Base-by-base conservation (phyloP, 139 green algal genomes). In the Dunaliella primolecta region DNA sequence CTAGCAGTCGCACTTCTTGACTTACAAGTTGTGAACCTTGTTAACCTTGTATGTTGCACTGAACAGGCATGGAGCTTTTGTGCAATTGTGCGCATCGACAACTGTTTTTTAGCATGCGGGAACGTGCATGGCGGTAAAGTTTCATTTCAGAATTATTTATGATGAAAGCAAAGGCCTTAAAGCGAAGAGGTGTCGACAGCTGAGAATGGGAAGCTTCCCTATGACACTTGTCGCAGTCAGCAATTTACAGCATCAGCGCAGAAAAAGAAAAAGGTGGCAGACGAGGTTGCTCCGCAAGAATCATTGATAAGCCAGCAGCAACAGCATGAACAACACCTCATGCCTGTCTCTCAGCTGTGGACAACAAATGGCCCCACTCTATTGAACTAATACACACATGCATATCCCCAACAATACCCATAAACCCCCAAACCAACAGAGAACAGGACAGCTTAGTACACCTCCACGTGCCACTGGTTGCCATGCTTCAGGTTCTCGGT, bases 391-490 rank as follows among this genome's bases (percentile, higher is more conserved):
- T 25, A 7, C 46, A 64, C 7, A 15, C 46, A 64, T 15, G 15
- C 46, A 64, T 64, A 64, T 25, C 46, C 46, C 46, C 15, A 7
- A 64, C 7, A 7, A 64, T 25, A 15, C 46, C 46, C 15, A 64
- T 25, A 64, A 64, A 15, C 15, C 46, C 15, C 46, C 46, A 64
- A 64, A 7, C 15, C 7, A 64, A 46, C 2, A 2, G 2, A 80
- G 31, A 2, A 29, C 1, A 2, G 2, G 2, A 38, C 75, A 77
- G 83, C 82, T 94, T 94, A 98, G 95, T 98, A 98, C 75, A 98
- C 96, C 93, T 99, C 95, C 75, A 99, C 95, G 91, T 98, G 96
- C 95, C 95, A 96, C 91, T 98, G 96, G 89, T 94, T 91, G 77
- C 96, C 94, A 84, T 91, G 88, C 88, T 98, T 98, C 30, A 98